phyloP scores from a whole-genome alignment of 495 filamentous ascomycete genomes.

The Umbilicaria muhlenbergii region DNA sequence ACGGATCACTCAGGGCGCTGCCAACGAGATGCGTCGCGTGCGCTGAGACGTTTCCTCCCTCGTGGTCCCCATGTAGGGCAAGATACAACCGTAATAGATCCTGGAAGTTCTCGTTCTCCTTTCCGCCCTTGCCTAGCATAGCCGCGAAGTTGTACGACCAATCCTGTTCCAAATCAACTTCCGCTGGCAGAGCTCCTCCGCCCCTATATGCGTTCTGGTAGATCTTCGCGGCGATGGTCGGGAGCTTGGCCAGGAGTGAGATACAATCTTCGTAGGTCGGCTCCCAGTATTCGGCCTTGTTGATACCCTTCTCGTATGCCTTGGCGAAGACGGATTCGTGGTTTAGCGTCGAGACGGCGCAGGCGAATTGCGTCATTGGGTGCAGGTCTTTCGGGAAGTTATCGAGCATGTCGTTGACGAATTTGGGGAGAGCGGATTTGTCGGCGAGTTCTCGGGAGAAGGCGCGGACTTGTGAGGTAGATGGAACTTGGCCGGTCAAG shows the following conservation, averaged over 20 bases:
- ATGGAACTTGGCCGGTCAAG: constrained; percentile 81
- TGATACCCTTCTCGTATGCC: constrained; percentile 75
- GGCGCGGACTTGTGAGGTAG: constrained; percentile 58
- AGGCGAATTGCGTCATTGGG: constrained; percentile 95
- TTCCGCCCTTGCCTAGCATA: constrained; percentile 82
- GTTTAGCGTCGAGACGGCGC: constrained; percentile 85
- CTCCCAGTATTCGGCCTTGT: constrained; percentile 97
- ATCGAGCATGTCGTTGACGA: constrained; percentile 79
- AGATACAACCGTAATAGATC: constrained; percentile 87
- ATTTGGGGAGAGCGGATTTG: constrained; percentile 66
- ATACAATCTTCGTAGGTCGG: constrained; percentile 95
- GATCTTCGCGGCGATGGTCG: constrained; percentile 91
- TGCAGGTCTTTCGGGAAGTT: constrained; percentile 77
- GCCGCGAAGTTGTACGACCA: constrained; percentile 98
- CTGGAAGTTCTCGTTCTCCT: constrained; percentile 82
- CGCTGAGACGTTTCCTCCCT: constrained; percentile 94
- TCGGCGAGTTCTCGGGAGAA: constrained; percentile 79
- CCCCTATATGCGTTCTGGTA: constrained; percentile 78
- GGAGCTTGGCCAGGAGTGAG: constrained; percentile 85
- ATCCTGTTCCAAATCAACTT: constrained; percentile 72
- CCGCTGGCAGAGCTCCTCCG: constrained; percentile 58
- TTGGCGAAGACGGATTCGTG: constrained; percentile 85
- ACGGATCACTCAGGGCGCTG: constrained; percentile 88
- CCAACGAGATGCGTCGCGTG: constrained; percentile 96
- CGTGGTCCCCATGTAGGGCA: constrained; percentile 93